Evolutionary conservation across 257 asterid genomes (phyloP).

Genomic region (Eucommia ulmoides): DNA sequence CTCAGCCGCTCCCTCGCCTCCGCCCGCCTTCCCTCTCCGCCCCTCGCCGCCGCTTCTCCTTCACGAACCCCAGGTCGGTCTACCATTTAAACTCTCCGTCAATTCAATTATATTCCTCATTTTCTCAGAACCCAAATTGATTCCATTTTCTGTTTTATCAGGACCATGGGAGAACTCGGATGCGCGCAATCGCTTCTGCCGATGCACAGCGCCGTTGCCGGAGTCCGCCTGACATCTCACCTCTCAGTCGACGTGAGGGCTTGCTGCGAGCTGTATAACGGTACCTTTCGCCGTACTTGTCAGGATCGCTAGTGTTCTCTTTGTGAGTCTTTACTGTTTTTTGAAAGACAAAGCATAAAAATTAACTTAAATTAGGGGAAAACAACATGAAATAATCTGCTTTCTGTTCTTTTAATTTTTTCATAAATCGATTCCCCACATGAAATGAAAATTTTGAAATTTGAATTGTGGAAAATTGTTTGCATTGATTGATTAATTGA

Average conservation of each 20-base stretch:
- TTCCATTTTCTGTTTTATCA: constrained; percentile 9
- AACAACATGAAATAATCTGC: neutral
- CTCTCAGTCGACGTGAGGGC: constrained; percentile 59
- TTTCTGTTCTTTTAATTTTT: neutral
- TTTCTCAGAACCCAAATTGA: too few species aligned
- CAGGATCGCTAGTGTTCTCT: constrained; percentile 93
- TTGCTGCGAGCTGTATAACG: constrained; percentile 88
- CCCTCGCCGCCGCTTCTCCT: constrained; percentile 68
- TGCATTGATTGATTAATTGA: too few species aligned
- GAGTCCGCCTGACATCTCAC: constrained; percentile 58
- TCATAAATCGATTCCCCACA: neutral
- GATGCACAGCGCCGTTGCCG: constrained; percentile 29
- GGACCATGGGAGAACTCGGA: constrained; percentile 75
- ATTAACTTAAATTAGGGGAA: neutral
- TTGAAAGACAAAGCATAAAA: constrained; percentile 7
- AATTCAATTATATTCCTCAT: too few species aligned
- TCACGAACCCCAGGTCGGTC: constrained; percentile 64
- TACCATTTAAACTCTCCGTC: neutral
- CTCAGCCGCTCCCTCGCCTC: constrained; percentile 38
- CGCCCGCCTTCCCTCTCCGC: constrained; percentile 48
- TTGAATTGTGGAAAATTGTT: constrained; percentile 2
- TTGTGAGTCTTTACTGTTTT: constrained; percentile 49
- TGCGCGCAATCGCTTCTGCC: constrained; percentile 66
- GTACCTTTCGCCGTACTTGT: constrained; percentile 98
- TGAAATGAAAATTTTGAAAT: neutral